Conservation (phyloP, 768 basidiomycete genomes). For the Trametes cingulata region DNA sequence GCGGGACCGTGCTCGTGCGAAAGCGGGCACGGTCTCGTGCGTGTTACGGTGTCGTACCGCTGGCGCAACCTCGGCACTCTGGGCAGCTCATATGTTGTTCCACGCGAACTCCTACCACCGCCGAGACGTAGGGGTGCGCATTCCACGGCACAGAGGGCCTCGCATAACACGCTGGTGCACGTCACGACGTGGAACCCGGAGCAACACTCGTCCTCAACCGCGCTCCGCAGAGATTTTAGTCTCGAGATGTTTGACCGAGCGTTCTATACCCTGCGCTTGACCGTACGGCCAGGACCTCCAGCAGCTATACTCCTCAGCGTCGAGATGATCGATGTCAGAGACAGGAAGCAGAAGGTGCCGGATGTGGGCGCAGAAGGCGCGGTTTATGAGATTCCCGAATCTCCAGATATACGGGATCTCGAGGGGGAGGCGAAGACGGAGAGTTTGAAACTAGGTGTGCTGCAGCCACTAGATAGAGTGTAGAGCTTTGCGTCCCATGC, state of each 20-base stretch:
- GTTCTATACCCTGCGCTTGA: not conserved
- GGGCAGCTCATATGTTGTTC: not conserved
- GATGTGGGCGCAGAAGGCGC: not conserved
- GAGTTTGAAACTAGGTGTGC: not conserved
- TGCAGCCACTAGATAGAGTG: no score
- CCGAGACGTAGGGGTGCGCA: not conserved
- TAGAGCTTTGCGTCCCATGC: no score
- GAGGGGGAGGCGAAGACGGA: not conserved
- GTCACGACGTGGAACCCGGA: not conserved
- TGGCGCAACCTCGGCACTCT: not conserved
- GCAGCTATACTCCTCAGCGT: not conserved
- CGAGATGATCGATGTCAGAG: not conserved
- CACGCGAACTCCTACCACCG: not conserved
- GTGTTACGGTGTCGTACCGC: not conserved
- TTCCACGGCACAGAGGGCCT: not conserved
- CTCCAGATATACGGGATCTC: not conserved
- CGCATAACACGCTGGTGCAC: not conserved
- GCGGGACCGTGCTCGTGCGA: not conserved
- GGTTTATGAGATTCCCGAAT: not conserved
- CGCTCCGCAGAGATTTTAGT: not conserved
- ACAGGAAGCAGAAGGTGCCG: not conserved
- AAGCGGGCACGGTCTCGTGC: not conserved
- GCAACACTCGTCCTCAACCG: not conserved
- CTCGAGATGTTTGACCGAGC: not conserved
- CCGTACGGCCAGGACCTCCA: not conserved